These are phyloP conservation scores for Lentinula edodes DNA, from an alignment of 768 basidiomycete species.

Conservation along the genomic window DNA sequence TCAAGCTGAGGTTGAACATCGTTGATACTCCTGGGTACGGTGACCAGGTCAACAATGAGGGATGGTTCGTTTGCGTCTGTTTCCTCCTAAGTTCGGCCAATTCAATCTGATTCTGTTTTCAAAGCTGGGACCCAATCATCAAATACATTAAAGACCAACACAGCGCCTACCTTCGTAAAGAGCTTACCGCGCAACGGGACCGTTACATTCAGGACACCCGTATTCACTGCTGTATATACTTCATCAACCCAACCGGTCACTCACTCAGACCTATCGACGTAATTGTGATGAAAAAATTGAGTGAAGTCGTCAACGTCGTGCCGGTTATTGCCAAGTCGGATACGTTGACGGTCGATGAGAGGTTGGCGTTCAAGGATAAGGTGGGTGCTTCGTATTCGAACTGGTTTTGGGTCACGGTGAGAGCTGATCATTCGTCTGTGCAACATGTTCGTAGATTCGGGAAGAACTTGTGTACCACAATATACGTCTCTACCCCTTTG, in stretches of 20 bases:
- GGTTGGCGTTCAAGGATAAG: conserved; percentile 89
- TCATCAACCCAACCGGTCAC: conserved; percentile 99
- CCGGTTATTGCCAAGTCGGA: conserved; percentile 99
- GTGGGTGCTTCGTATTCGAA: conserved; percentile 31
- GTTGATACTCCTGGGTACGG: conserved; percentile 99
- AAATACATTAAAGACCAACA: conserved; percentile 99
- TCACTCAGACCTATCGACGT: conserved; percentile 94
- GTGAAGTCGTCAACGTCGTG: conserved; percentile 98
- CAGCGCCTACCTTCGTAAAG: conserved; percentile 97
- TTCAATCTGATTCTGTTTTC: conserved; percentile 2
- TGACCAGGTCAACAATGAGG: conserved; percentile 98
- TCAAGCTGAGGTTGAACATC: conserved; percentile 91
- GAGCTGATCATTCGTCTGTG: background rate
- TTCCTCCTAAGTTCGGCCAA: background rate
- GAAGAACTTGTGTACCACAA: conserved; percentile 88
- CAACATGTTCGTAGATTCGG: conserved; percentile 57
- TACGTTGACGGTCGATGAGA: conserved; percentile 88
- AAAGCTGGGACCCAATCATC: conserved; percentile 96
- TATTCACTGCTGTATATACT: conserved; percentile 97
- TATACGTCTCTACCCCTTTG: conserved; percentile 95
- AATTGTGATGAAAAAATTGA: conserved; percentile 98
- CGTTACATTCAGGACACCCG: conserved; percentile 97
- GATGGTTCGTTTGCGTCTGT: conserved; percentile 57
- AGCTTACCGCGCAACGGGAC: conserved; percentile 97
- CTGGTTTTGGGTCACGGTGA: too few species aligned